These are phyloP conservation scores for Nicotiana tabacum DNA, from an alignment of 257 asterid species.

Conservation along the genomic window DNA sequence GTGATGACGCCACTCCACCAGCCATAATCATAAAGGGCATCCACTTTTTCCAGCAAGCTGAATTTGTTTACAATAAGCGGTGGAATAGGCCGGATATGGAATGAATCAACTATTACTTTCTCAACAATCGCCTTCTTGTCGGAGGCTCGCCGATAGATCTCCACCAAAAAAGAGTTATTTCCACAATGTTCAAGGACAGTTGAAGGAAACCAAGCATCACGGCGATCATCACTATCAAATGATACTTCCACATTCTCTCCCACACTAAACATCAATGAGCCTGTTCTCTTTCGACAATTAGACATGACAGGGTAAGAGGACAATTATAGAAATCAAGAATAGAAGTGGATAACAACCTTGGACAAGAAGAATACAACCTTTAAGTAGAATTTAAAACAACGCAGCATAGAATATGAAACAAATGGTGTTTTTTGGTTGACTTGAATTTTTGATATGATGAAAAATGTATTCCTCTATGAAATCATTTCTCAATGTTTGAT, in stretches of 20 bases:
- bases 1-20: slow-evolving; percentile 71
- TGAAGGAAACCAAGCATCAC: slow-evolving; percentile 62
- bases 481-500: background rate
- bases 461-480: background rate
- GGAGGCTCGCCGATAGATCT: slow-evolving; percentile 13
- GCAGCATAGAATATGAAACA: background rate
- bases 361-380: background rate
- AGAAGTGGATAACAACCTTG: background rate
- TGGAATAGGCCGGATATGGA: slow-evolving; percentile 68
- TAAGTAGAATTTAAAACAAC: background rate
- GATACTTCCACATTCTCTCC: slow-evolving; percentile 69
- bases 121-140: slow-evolving; percentile 9
- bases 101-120: slow-evolving; percentile 33
- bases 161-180: slow-evolving; percentile 41
- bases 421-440: background rate
- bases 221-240: slow-evolving; percentile 35
- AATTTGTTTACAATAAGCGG: slow-evolving; percentile 50
- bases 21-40: slow-evolving; percentile 44
- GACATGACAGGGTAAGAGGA: slow-evolving; percentile 12
- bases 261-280: slow-evolving; percentile 51
- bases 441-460: background rate
- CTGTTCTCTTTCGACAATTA: slow-evolving; percentile 40
- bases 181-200: slow-evolving; percentile 32
- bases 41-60: slow-evolving; percentile 60
- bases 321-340: slow-evolving; percentile 5